These are phyloP conservation scores for Daedaleopsis nitida DNA, from an alignment of 768 basidiomycete species.

Conservation along the genomic window DNA sequence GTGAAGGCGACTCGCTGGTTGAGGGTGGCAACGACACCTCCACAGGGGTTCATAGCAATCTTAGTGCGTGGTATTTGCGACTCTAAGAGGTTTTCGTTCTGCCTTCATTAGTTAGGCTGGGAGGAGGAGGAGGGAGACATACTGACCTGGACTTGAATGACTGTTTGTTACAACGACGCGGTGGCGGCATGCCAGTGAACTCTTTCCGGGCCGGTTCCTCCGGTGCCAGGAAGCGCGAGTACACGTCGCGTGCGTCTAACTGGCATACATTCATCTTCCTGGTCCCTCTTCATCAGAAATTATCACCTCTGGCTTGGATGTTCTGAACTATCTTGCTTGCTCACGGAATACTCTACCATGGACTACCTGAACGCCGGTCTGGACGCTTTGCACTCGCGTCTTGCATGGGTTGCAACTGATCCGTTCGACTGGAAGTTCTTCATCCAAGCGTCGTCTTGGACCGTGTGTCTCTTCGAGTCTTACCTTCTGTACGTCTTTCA, in stretches of 20 bases:
- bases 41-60: too few species aligned
- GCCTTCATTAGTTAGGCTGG: too few species aligned
- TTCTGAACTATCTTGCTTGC: background rate
- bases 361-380: slow-evolving; percentile 35
- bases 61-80: too few species aligned
- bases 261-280: background rate
- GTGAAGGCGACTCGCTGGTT: too few species aligned
- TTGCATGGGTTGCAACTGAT: slow-evolving; percentile 73
- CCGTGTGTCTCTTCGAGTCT: slow-evolving; percentile 81
- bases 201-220: too few species aligned
- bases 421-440: slow-evolving; percentile 81
- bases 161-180: too few species aligned
- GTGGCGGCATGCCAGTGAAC: too few species aligned
- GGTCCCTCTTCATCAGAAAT: background rate
- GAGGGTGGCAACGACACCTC: too few species aligned
- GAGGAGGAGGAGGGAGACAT: too few species aligned
- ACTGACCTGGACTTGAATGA: too few species aligned
- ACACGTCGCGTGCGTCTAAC: background rate
- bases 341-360: slow-evolving; percentile 9
- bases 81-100: too few species aligned
- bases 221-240: background rate
- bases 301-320: background rate
- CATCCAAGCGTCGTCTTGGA: slow-evolving; percentile 79
- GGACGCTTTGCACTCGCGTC: slow-evolving; percentile 53
- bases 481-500: slow-evolving; percentile 70